Evolutionary conservation across 2,329 filamentous ascomycete species (phyloP).

Genomic region (Lachnum nothofagi): DNA sequence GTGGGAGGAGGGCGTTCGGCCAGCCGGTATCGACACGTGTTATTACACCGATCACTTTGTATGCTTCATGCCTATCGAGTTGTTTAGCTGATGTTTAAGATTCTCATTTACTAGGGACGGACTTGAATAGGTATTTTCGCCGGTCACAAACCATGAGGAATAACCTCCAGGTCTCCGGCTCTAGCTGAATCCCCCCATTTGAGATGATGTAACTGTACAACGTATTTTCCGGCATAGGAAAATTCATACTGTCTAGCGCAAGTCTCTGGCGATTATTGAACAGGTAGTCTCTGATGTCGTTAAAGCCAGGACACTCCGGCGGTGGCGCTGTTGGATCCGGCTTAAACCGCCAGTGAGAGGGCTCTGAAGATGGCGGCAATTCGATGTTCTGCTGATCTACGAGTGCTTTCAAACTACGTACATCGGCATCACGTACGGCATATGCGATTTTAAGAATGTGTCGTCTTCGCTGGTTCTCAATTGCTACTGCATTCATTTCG

Average conservation of each 20-base stretch:
- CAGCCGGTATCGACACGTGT: background rate
- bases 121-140: background rate
- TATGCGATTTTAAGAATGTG: background rate
- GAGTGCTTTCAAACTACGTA: background rate
- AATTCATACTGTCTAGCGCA: slow-evolving; percentile 13
- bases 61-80: background rate
- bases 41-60: background rate
- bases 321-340: background rate
- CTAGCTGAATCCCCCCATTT: background rate
- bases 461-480: background rate
- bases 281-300: slow-evolving; percentile 6
- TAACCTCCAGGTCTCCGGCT: background rate
- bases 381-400: background rate
- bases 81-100: background rate
- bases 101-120: too few species aligned
- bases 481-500: background rate
- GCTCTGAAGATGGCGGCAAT: too few species aligned
- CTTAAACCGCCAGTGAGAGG: background rate
- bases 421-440: background rate
- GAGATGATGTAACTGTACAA: background rate
- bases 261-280: slow-evolving; percentile 4
- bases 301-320: background rate
- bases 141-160: background rate
- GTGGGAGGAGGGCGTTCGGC: background rate
- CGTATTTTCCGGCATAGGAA: slow-evolving; percentile 10